Evolutionary conservation across 2,329 filamentous ascomycete species (phyloP).

Genomic region (Trichophyton schoenleinii): DNA sequence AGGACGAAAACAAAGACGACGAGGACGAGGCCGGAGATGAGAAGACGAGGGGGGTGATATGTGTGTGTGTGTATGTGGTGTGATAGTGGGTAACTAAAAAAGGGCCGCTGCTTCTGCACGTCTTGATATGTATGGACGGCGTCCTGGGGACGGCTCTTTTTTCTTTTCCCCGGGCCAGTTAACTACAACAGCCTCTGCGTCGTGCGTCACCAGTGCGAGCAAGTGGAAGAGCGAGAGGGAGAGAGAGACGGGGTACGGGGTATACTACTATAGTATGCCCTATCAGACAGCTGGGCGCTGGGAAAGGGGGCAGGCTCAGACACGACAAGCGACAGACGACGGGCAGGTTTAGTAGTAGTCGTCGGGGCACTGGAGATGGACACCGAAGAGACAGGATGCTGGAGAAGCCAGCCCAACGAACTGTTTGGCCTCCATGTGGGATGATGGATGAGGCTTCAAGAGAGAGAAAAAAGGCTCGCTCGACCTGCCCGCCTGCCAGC

Average conservation of each 20-base stretch:
- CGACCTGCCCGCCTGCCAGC: background rate
- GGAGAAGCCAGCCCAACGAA: constrained; percentile 1
- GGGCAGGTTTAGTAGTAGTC: background rate
- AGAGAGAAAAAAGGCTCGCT: background rate
- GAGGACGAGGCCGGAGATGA: background rate
- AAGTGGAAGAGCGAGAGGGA: background rate
- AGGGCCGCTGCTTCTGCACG: background rate
- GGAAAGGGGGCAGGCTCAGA: no score
- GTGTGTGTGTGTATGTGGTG: background rate
- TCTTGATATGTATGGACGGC: background rate
- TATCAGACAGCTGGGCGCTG: no score
- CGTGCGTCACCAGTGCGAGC: background rate
- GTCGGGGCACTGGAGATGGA: background rate
- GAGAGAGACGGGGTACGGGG: background rate
- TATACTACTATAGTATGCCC: no score
- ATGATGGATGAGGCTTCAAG: background rate
- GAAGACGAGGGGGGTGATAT: background rate
- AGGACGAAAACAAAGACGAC: no score
- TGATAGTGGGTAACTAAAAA: no score
- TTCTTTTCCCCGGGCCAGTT: background rate
- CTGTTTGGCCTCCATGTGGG: constrained; percentile 2
- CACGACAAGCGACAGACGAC: background rate
- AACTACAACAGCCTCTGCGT: background rate
- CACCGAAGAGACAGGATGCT: background rate
- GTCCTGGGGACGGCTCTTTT: background rate